Base-by-base conservation (phyloP, 2,329 filamentous ascomycete genomes). In the Erysiphe neolycopersici region DNA sequence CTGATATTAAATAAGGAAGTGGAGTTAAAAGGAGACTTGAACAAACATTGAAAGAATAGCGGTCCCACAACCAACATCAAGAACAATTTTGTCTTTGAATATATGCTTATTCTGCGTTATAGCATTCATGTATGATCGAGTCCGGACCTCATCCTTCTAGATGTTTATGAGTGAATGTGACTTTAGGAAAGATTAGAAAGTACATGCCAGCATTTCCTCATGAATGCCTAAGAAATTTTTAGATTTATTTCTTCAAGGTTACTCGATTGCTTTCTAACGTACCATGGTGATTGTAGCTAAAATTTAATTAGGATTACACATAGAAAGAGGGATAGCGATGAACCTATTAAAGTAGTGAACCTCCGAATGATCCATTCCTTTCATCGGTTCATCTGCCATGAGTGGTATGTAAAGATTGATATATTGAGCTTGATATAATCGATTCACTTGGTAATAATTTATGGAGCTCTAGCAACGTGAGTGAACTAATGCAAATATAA, bases 281-380 rank as follows among this genome's bases (percentile, higher is more conserved):
- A 85, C 85, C 87, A 71, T 95, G 87, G 64, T 95, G 89, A 62
- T 95, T 92, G 62, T 95, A 95, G 63, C 85, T 94, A 60, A 47
- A 30, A 26, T 44, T 44, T 47, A 45, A 46, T 58, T 47, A 56
- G 50, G 18, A 45, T 22, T 39, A 31, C 12, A 11, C 16, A 12
- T 6, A 37, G 30, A 35, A 26, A 41, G 22, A 37, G 37, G 17
- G 32, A 31, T 36, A 12, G 42, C 1, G 31, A 51, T 55, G 50
- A 64, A 91, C 85, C 84, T 93, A 66, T 94, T 95, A 68, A 95
- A 95, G 69, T 95, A 98, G 63, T 95, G 89, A 62, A 91, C 84
- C 69, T 98, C 89, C 50, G 85, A 89, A 47, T 56, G 55, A 40
- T 56, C 55, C 55, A 58, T 54, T 50, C 53, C 54, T 46, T 53